These are phyloP conservation scores for Ustilago bromivora DNA, from an alignment of 1,284 basidiomycete genomes.

Conservation along the genomic window DNA sequence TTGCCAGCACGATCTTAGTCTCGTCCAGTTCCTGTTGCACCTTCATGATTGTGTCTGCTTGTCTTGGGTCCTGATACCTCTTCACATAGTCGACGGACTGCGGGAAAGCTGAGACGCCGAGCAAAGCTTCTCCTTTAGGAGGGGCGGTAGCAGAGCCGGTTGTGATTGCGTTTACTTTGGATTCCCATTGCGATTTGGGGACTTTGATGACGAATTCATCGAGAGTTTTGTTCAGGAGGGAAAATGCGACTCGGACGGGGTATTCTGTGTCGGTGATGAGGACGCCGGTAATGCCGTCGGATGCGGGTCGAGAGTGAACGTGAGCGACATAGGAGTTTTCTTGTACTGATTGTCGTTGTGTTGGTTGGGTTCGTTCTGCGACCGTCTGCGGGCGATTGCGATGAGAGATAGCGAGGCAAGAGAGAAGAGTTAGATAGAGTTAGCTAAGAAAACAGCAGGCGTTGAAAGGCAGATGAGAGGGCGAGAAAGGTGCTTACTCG, in stretches of 20 bases:
- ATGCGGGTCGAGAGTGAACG: constrained; percentile 76
- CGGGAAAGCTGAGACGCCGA: constrained; percentile 67
- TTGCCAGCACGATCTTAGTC: constrained; percentile 86
- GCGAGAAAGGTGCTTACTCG: constrained; percentile 53
- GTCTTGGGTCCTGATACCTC: constrained; percentile 97
- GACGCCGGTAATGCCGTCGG: constrained; percentile 76
- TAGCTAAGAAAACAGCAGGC: neutral
- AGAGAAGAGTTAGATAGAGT: neutral
- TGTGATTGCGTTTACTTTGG: constrained; percentile 60
- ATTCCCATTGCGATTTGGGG: constrained; percentile 76
- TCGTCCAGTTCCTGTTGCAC: constrained; percentile 99
- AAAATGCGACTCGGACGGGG: constrained; percentile 95
- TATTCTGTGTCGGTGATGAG: constrained; percentile 96
- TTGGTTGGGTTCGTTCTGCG: constrained; percentile 82
- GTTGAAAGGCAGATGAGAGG: neutral
- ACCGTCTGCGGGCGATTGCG: constrained; percentile 88
- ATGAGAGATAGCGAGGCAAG: neutral
- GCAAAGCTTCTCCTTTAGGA: constrained; percentile 62
- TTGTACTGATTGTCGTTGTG: constrained; percentile 84
- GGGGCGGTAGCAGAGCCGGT: constrained; percentile 60
- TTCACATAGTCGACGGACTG: constrained; percentile 82
- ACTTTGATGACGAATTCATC: constrained; percentile 91
- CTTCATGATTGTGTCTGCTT: constrained; percentile 98
- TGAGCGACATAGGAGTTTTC: constrained; percentile 95
- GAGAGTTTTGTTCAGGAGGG: constrained; percentile 90